Base-by-base conservation (phyloP, 202 grass and related monocot genomes). In the Eragrostis tef region DNA sequence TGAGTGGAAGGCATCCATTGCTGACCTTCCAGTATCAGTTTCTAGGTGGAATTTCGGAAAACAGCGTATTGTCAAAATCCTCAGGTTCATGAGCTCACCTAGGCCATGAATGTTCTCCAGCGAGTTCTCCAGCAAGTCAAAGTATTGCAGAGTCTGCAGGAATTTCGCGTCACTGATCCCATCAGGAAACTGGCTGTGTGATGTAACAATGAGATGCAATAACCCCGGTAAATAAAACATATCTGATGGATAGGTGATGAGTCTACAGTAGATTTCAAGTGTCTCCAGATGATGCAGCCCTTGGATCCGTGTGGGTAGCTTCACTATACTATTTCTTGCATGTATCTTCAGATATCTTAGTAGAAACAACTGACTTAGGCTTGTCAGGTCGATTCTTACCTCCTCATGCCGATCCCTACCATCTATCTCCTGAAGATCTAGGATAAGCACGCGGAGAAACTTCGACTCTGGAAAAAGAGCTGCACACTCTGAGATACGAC, bases 211-310 rank as follows among this genome's bases (percentile, higher is more conserved):
- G 25, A 85, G 48, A 65, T 77, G 71, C 82, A 77, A 47, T n/a
- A 85, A 7, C 9, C 31, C 27, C 9, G 70, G 73, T 41, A 85
- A 65, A n/a, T 57, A 45, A 85, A 85, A 63, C n/a, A 78, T 5
- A 21, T 73, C 82, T 36, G 63, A 39, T 43, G 82, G 82, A 11
- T 70, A 10, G 34, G 24, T 42, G 8, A 77, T 9, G 24, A 56
- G 9, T 24, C n/a, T 8, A 1, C 64, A 79, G 16, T 6, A 5
- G 13, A 26, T 68, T 44, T 68, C 48, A 20, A 79, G n/a, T 11
- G 70, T 76, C 31, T 79, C 48, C 9, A 79, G 49, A 43, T 68
- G 77, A 19, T 19, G 7, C 20, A 78, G 15, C 26, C 60, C 49
- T 68, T 34, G 63, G 11, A 84, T 77, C 39, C 46, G 7, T 11